Percentiles rank a stretch among this genome's conserved stretches.
phyloP scores from a whole-genome alignment of 2,329 filamentous ascomycete genomes.

The Ceratocystis cubensis region DNA sequence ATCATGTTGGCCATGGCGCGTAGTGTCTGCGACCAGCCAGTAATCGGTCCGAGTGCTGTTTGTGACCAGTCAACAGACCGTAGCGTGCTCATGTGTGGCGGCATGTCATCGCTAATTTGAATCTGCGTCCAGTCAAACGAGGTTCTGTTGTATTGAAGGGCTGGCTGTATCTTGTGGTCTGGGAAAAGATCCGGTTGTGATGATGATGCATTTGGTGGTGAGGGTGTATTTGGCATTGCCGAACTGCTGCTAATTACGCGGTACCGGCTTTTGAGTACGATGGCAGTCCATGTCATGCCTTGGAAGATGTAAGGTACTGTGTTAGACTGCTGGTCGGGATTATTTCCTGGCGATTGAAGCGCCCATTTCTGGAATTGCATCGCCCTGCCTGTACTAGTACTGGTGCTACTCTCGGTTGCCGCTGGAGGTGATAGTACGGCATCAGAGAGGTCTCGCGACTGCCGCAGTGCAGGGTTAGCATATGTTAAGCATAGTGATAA shows the following conservation, averaged over 20 bases:
- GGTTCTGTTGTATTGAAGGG: constrained; percentile 28
- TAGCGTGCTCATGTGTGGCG: constrained; percentile 60
- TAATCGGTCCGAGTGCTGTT: constrained; percentile 63
- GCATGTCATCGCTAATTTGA: constrained; percentile 48
- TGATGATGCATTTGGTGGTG: neutral
- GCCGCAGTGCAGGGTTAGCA: constrained; percentile 52
- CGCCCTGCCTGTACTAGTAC: no score
- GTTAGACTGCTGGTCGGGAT: constrained; percentile 27
- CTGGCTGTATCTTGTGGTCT: constrained; percentile 27
- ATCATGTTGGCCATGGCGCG: constrained; percentile 70
- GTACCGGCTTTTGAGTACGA: constrained; percentile 54
- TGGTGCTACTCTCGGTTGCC: no score
- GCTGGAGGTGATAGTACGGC: neutral
- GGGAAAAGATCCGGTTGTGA: neutral
- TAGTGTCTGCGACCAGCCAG: constrained; percentile 57
- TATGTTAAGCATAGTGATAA: constrained; percentile 51
- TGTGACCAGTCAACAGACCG: constrained; percentile 59
- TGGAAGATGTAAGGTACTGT: constrained; percentile 45
- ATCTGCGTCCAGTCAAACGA: constrained; percentile 77
- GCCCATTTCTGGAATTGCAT: constrained; percentile 5
- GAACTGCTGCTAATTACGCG: constrained; percentile 52
- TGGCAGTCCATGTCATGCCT: constrained; percentile 56
- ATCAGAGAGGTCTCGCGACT: constrained; percentile 34
- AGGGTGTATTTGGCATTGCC: neutral
- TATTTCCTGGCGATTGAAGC: neutral